These are phyloP conservation scores for Tricholoma sp. DNA, from an alignment of 768 basidiomycete species.

Conservation along the genomic window DNA sequence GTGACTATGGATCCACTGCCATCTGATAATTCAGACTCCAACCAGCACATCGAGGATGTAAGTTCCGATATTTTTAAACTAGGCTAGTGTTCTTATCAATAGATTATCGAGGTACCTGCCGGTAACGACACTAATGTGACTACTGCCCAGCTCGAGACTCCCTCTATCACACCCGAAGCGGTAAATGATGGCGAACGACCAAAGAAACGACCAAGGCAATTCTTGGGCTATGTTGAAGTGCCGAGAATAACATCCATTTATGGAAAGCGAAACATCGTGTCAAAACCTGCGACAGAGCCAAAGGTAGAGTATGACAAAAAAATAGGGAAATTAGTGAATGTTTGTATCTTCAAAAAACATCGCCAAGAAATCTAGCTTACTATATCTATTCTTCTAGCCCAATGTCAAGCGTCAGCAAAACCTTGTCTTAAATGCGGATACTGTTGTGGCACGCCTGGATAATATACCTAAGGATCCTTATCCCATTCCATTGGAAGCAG, in stretches of 20 bases:
- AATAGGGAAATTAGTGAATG: neutral
- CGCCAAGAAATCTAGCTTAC: neutral
- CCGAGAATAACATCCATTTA: neutral
- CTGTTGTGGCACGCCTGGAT: constrained; percentile 9
- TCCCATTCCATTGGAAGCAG: constrained; percentile 1
- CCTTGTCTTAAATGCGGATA: constrained; percentile 3
- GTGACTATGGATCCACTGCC: no score
- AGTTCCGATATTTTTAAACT: neutral
- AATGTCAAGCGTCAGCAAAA: neutral
- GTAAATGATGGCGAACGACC: neutral
- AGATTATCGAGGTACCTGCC: no score
- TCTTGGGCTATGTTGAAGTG: neutral
- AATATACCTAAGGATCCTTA: constrained; percentile 1
- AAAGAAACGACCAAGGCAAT: neutral
- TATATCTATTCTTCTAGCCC: neutral
- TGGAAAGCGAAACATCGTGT: neutral
- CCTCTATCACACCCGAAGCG: neutral
- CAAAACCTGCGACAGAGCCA: neutral
- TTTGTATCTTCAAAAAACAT: neutral
- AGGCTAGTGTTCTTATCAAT: neutral
- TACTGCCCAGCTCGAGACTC: neutral
- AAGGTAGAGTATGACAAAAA: neutral
- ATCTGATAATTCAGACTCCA: no score
- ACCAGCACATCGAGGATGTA: no score
- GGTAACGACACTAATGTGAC: neutral